phyloP scores from a whole-genome alignment of 345 rosid genomes.

The Brassica incana region DNA sequence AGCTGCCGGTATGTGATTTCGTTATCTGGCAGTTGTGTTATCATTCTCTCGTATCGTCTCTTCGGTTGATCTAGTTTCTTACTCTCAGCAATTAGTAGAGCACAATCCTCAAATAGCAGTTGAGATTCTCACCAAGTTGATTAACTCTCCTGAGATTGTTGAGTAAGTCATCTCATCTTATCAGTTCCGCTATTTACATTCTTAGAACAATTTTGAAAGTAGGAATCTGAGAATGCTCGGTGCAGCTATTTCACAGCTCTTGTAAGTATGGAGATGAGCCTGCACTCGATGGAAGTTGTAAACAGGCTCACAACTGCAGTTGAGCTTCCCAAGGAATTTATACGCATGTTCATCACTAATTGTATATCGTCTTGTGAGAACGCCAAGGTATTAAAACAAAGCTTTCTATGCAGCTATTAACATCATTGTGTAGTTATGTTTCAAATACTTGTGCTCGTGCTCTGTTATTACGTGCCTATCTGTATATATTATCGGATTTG shows the following conservation, averaged over 20 bases:
- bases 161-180: conserved; percentile 60
- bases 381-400: conserved; percentile 62
- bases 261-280: conserved; percentile 96
- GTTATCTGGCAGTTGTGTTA: background rate
- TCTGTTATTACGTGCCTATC: background rate
- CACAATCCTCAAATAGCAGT: conserved; percentile 92
- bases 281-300: conserved; percentile 98
- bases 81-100: conserved; percentile 86
- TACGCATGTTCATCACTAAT: conserved; percentile 85
- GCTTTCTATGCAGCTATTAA: conserved; percentile 10
- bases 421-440: background rate
- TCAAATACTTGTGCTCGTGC: background rate
- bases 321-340: conserved; percentile 89
- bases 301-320: conserved; percentile 96
- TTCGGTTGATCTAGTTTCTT: conserved; percentile 28
- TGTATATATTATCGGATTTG: background rate
- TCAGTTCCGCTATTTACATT: conserved; percentile 2
- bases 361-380: conserved; percentile 93
- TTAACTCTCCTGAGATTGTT: conserved; percentile 75
- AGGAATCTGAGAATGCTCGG: conserved; percentile 31
- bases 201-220: background rate
- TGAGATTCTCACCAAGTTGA: conserved; percentile 87
- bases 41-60: conserved; percentile 5
- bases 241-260: conserved; percentile 86
- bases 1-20: conserved; percentile 74